A percentile compares a stretch with the other conserved stretches of the same genome.
Conservation (phyloP, 805 yeast species). For the Wickerhamiella occidentalis region DNA sequence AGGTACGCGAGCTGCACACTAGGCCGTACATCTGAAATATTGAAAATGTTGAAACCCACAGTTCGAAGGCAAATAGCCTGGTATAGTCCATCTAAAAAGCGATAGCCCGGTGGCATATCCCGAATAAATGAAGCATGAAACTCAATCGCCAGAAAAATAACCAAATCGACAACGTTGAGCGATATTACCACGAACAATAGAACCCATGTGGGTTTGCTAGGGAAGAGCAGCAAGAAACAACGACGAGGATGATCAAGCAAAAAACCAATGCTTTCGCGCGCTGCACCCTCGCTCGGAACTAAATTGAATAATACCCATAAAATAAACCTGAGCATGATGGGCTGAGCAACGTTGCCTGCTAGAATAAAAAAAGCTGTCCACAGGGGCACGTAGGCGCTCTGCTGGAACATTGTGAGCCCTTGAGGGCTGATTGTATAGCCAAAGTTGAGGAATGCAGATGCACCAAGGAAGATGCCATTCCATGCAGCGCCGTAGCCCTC, state of each 20-base stretch:
- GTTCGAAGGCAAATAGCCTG: constrained; percentile 92
- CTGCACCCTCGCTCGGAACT: constrained; percentile 40
- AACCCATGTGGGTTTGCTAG: constrained; percentile 87
- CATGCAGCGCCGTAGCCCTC: constrained; percentile 66
- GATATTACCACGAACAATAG: constrained; percentile 51
- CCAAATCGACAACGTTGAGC: constrained; percentile 64
- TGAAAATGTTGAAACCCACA: constrained; percentile 74
- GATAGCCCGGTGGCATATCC: constrained; percentile 50
- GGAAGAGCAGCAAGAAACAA: constrained; percentile 85
- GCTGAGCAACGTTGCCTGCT: constrained; percentile 92
- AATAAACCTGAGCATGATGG: constrained; percentile 63
- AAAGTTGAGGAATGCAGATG: constrained; percentile 71
- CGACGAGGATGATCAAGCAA: constrained; percentile 92
- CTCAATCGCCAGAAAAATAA: constrained; percentile 72
- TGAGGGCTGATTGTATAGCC: constrained; percentile 75
- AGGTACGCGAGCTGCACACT: constrained; percentile 87
- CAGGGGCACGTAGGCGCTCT: constrained; percentile 53
- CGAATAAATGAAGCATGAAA: constrained; percentile 35
- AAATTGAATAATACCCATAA: constrained; percentile 68
- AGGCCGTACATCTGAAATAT: constrained; percentile 62
- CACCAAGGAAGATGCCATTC: constrained; percentile 87
- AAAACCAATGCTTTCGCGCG: constrained; percentile 66
- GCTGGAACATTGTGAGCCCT: constrained; percentile 58
- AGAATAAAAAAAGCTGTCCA: constrained; percentile 59
- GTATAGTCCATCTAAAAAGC: constrained; percentile 70